Evolutionary conservation across 768 basidiomycete genomes (phyloP).

Genomic region (Lactarius trivialis): DNA sequence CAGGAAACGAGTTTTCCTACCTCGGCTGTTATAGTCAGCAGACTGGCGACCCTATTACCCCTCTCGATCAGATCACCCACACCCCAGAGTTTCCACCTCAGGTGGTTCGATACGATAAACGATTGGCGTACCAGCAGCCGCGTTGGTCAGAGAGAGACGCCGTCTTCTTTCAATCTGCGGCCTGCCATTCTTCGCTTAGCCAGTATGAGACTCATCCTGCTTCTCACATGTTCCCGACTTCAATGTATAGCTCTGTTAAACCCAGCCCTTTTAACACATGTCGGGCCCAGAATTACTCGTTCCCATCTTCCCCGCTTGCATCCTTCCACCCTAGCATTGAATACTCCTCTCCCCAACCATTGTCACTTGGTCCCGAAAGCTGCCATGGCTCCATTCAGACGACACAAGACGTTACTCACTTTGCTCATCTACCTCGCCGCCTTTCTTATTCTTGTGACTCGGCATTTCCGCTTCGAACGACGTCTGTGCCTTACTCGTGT

Average conservation of each 20-base stretch:
- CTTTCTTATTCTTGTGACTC: slow-evolving; percentile 18
- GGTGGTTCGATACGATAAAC: slow-evolving; percentile 20
- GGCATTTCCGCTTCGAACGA: slow-evolving; percentile 1
- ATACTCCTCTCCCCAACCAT: neutral
- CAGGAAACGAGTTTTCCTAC: slow-evolving; percentile 6
- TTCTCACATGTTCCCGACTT: neutral
- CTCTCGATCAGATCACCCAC: slow-evolving; percentile 30
- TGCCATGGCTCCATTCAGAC: neutral
- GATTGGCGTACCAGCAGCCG: neutral
- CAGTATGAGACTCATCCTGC: neutral
- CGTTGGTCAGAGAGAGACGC: slow-evolving; percentile 5
- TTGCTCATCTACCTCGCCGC: slow-evolving; percentile 17
- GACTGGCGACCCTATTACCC: slow-evolving; percentile 20
- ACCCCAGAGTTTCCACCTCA: slow-evolving; percentile 28
- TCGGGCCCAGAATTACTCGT: slow-evolving; percentile 13
- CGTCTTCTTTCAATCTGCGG: slow-evolving; percentile 2
- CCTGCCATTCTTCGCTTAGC: neutral
- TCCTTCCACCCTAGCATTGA: slow-evolving; percentile 4
- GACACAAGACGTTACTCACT: slow-evolving; percentile 6
- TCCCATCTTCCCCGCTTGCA: slow-evolving; percentile 13
- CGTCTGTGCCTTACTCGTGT: slow-evolving; percentile 2
- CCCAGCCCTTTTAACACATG: slow-evolving; percentile 12
- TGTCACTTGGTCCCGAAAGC: slow-evolving; percentile 5
- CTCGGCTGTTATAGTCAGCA: slow-evolving; percentile 7
- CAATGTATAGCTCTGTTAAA: slow-evolving; percentile 2